Percentiles rank a stretch among this genome's conserved stretches.
These are phyloP conservation scores for apple (Malus domestica) DNA, from an alignment of 306 rosid genomes.

Conservation along the genomic window DNA sequence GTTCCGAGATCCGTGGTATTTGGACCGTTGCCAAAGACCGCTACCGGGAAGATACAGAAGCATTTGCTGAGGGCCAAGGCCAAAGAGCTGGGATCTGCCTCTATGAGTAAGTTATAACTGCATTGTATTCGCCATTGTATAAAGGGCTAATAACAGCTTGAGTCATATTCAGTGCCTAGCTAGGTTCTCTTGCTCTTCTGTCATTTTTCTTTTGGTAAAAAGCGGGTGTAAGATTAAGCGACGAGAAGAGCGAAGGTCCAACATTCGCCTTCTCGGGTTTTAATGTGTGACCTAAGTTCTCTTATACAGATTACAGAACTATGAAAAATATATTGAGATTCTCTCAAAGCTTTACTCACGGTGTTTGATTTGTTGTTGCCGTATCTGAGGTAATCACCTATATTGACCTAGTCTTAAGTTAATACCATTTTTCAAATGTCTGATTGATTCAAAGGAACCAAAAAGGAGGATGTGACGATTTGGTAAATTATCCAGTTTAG, in stretches of 20 bases:
- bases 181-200: background rate
- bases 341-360: no score
- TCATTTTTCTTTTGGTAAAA: background rate
- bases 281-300: background rate
- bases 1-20: conserved; percentile 66
- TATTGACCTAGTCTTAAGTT: background rate
- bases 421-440: background rate
- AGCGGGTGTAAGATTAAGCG: background rate
- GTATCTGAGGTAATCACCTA: background rate
- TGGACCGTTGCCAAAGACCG: conserved; percentile 67
- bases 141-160: background rate
- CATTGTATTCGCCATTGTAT: background rate
- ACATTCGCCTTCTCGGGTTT: background rate
- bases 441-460: background rate
- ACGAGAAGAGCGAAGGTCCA: background rate
- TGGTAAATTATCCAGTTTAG: background rate
- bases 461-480: background rate
- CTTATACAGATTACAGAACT: background rate
- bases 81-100: conserved; percentile 60
- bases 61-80: conserved; percentile 73
- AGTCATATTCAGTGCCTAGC: background rate
- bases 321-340: background rate
- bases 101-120: conserved; percentile 34
- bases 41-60: conserved; percentile 78
- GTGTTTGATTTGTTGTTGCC: background rate